Percentiles rank a stretch among this genome's conserved stretches.
These are phyloP conservation scores for Cyclospora cayetanensis DNA, from an alignment of 169 alveolate species.

Conservation along the genomic window DNA sequence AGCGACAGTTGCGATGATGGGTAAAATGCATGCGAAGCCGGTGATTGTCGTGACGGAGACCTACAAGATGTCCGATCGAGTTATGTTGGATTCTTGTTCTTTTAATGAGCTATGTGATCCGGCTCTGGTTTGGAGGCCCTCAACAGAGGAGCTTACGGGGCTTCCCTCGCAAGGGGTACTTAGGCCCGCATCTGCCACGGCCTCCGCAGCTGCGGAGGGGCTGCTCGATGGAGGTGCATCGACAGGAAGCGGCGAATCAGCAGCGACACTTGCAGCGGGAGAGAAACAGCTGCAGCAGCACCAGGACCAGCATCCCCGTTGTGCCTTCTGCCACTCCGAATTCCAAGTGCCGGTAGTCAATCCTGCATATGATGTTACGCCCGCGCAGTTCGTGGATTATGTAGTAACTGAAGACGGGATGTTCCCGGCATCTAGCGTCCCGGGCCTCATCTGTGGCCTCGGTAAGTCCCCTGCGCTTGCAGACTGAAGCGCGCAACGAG, in stretches of 20 bases:
- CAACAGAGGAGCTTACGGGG: not conserved
- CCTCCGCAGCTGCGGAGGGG: not conserved
- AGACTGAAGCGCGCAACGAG: not conserved
- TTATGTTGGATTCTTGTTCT: constrained; percentile 35
- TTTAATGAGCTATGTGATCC: constrained; percentile 55
- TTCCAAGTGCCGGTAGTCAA: not conserved
- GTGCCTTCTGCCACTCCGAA: not conserved
- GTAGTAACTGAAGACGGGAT: constrained; percentile 33
- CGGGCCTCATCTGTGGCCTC: constrained; percentile 1
- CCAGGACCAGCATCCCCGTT: not conserved
- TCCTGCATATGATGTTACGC: constrained; percentile 27
- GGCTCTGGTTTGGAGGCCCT: constrained; percentile 5
- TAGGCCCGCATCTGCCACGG: not conserved
- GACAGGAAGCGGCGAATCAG: not conserved
- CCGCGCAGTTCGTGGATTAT: constrained; percentile 26
- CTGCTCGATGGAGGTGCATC: not conserved
- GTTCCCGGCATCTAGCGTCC: constrained; percentile 25
- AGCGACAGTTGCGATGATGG: constrained; percentile 21
- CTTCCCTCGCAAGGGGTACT: not conserved
- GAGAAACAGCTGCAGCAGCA: not conserved
- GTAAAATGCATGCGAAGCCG: constrained; percentile 25
- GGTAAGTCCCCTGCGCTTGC: not conserved
- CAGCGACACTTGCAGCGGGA: not conserved
- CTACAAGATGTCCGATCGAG: constrained; percentile 45
- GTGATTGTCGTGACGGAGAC: not conserved